These are phyloP conservation scores for Cladosporium sp. DNA, from an alignment of 2,329 filamentous ascomycete genomes.

Conservation along the genomic window DNA sequence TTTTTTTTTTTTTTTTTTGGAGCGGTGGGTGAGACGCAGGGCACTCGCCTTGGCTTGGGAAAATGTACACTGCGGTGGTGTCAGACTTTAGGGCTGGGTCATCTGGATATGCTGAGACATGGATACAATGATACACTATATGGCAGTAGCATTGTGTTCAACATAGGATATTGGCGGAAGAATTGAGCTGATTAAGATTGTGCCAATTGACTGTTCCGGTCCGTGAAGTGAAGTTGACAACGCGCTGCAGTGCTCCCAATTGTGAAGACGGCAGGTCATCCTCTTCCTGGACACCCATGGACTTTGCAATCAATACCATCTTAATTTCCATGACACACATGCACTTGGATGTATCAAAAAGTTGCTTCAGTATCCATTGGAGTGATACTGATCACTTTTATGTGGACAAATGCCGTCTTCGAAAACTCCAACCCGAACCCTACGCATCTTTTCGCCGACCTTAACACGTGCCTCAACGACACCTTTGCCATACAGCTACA, in stretches of 20 bases:
- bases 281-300: no score
- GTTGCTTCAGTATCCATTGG: no score
- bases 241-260: no score
- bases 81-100: background rate
- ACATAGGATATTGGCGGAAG: background rate
- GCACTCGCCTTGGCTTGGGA: background rate
- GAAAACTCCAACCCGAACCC: background rate
- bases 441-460: background rate
- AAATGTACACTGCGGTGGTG: background rate
- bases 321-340: background rate
- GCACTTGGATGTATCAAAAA: background rate
- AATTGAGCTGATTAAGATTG: background rate
- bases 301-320: background rate
- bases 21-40: background rate
- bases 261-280: fast-evolving
- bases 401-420: background rate
- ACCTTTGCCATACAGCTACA: background rate
- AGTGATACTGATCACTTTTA: background rate
- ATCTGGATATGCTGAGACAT: background rate
- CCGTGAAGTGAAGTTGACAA: background rate
- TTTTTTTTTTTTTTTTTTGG: no score
- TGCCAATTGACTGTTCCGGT: background rate
- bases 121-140: background rate
- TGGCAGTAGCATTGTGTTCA: background rate
- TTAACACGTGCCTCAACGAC: no score